Conservation (phyloP, 2,329 filamentous ascomycete genomes). For the Xylaria sp. region DNA sequence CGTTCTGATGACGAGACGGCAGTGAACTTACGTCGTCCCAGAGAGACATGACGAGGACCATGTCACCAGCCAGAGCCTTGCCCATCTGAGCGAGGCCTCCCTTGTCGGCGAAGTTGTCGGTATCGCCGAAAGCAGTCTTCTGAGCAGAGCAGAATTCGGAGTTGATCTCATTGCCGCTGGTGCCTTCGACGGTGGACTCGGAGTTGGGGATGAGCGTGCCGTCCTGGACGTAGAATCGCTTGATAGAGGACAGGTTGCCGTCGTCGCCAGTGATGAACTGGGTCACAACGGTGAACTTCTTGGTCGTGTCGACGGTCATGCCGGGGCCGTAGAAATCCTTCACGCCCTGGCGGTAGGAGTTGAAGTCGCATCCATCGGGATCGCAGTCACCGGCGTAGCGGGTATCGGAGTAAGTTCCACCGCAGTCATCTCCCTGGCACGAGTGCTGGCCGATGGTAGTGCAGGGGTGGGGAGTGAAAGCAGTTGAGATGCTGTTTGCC, state of each 20-base stretch:
- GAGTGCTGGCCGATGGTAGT: slow-evolving; percentile 56
- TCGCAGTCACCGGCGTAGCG: slow-evolving; percentile 70
- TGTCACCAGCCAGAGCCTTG: slow-evolving; percentile 62
- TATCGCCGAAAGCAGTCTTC: slow-evolving; percentile 64
- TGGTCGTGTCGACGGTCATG: slow-evolving; percentile 64
- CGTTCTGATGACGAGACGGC: neutral
- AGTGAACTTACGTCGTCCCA: slow-evolving; percentile 62
- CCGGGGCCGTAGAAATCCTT: slow-evolving; percentile 68
- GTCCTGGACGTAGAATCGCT: slow-evolving; percentile 68
- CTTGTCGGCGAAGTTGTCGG: slow-evolving; percentile 59
- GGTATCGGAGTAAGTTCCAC: slow-evolving; percentile 58
- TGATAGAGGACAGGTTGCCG: slow-evolving; percentile 62
- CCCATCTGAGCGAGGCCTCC: slow-evolving; percentile 66
- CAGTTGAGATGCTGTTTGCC: slow-evolving; percentile 69
- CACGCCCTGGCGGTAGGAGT: slow-evolving; percentile 70
- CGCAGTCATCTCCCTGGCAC: slow-evolving; percentile 59
- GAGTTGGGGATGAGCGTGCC: slow-evolving; percentile 61
- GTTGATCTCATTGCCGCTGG: slow-evolving; percentile 57
- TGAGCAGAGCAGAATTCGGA: slow-evolving; percentile 65
- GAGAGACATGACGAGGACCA: slow-evolving; percentile 70
- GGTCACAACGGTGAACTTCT: slow-evolving; percentile 68
- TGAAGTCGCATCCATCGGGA: slow-evolving; percentile 73
- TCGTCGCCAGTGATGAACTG: slow-evolving; percentile 63
- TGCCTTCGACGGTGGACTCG: slow-evolving; percentile 47
- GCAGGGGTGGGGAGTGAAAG: slow-evolving; percentile 71